Evolutionary conservation across 1,139 yeast genomes (phyloP).

Genomic region (Yarrowia galli): DNA sequence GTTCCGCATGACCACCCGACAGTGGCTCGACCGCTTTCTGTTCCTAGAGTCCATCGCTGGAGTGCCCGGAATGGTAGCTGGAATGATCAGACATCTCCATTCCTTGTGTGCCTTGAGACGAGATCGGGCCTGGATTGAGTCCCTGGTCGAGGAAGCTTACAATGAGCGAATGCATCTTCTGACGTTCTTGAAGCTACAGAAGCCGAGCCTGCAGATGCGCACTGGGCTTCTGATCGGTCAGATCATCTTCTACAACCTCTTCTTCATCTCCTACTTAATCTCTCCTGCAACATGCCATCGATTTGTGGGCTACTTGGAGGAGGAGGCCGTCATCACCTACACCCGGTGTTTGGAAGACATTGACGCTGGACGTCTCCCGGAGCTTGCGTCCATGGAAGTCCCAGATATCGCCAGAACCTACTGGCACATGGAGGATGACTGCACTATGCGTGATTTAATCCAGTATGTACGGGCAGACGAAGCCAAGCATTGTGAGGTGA

Average conservation of each 20-base stretch:
- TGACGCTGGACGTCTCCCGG: constrained; percentile 60
- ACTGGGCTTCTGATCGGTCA: constrained; percentile 67
- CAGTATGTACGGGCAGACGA: constrained; percentile 69
- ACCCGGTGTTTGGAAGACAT: constrained; percentile 66
- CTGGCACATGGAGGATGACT: constrained; percentile 63
- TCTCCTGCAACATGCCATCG: constrained; percentile 74
- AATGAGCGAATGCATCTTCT: constrained; percentile 80
- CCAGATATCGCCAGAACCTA: constrained; percentile 65
- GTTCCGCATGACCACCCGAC: constrained; percentile 64
- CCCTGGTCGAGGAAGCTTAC: constrained; percentile 76
- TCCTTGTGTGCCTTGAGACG: constrained; percentile 66
- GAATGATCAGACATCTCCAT: constrained; percentile 69
- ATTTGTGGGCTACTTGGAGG: constrained; percentile 80
- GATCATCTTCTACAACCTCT: constrained; percentile 72
- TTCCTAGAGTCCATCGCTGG: constrained; percentile 79
- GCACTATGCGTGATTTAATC: constrained; percentile 67
- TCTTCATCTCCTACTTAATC: constrained; percentile 66
- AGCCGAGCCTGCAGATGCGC: constrained; percentile 68
- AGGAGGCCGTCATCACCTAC: constrained; percentile 78
- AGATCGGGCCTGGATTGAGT: constrained; percentile 80
- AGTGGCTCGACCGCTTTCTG: constrained; percentile 73
- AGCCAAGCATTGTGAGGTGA: constrained; percentile 78
- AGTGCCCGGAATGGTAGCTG: constrained; percentile 80
- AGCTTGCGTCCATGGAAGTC: constrained; percentile 53
- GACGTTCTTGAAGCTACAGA: constrained; percentile 70